Evolutionary conservation across 495 filamentous ascomycete genomes (phyloP), one percentile per base, ranked within the genome.

Genomic region (Rhizodiscina lignyota): DNA sequence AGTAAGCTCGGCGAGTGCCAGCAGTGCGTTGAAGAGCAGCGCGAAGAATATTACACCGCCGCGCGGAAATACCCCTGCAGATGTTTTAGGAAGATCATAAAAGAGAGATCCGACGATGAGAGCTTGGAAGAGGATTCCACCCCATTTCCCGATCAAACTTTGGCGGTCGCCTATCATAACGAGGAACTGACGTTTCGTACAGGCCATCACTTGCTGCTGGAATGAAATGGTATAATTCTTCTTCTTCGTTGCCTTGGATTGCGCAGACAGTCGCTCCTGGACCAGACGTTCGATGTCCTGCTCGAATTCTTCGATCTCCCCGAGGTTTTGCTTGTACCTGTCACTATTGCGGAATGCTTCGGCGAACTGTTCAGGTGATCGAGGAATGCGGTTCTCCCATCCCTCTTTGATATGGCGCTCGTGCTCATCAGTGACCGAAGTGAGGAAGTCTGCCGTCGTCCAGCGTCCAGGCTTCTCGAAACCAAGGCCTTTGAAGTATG

Each of bases 41-140:
- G 77, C 67, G 51, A 82, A 83, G 56, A 89, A 91, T 48, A 77
- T 55, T 2, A 70, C 64, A 49, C 67, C 70, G 33, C 68, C 68
- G 11, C 69, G 59, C 4, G 68, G 48, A 46, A 77, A 69, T 27
- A 62, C 56, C 4, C 72, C 71, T 0, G 51, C 45, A 33, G 64
- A 62, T 45, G 73, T 79, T 6, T 61, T 36, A 0, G 77, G 77
- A 1, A 75, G 64, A 29, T 84, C 60, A 53, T 70, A 87, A 48
- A 86, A 91, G 8, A 85, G 48, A 38, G 70, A 77, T 24, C 83
- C 81, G 15, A 85, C 67, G 35, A 92, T 79, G 4, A 89, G 55
- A 18, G 75, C 72, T 44, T 81, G 74, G 52, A 83, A 77, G 20
- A 81, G 40, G 27, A 79, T 70, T 29, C 70, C 70, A 16, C 62